These are phyloP conservation scores for Fusarium verrucosum DNA, from an alignment of 2,329 filamentous ascomycete genomes.

Conservation along the genomic window DNA sequence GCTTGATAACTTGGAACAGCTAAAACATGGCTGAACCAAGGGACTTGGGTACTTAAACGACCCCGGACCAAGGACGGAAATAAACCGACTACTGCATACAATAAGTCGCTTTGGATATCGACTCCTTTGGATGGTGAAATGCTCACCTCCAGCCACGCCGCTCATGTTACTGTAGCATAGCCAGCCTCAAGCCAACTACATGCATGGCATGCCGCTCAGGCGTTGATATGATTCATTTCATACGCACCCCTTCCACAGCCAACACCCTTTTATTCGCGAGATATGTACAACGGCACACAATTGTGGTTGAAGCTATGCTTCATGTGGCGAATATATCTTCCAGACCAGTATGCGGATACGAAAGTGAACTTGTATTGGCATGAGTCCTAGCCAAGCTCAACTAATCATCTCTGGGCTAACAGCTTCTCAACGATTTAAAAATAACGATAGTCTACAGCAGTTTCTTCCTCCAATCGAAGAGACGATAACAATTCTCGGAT, in stretches of 20 bases:
- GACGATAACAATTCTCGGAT: neutral
- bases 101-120: neutral
- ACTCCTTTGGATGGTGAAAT: neutral
- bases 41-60: conserved; percentile 1
- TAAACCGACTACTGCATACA: neutral
- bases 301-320: neutral
- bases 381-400: neutral
- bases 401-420: neutral
- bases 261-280: neutral
- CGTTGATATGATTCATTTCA: neutral
- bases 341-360: neutral
- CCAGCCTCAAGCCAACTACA: conserved; percentile 3
- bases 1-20: conserved; percentile 2
- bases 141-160: neutral
- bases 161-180: neutral
- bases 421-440: neutral
- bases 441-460: neutral
- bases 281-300: neutral
- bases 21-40: conserved; percentile 5
- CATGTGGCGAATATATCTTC: conserved; percentile 22
- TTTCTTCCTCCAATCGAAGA: neutral
- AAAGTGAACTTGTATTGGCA: neutral
- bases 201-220: conserved; percentile 4
- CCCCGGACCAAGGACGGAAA: conserved; percentile 14
- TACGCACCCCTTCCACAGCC: neutral